phyloP scores from a whole-genome alignment of 192 early-diverging fungal genomes.

The Mortierella hygrophila region DNA sequence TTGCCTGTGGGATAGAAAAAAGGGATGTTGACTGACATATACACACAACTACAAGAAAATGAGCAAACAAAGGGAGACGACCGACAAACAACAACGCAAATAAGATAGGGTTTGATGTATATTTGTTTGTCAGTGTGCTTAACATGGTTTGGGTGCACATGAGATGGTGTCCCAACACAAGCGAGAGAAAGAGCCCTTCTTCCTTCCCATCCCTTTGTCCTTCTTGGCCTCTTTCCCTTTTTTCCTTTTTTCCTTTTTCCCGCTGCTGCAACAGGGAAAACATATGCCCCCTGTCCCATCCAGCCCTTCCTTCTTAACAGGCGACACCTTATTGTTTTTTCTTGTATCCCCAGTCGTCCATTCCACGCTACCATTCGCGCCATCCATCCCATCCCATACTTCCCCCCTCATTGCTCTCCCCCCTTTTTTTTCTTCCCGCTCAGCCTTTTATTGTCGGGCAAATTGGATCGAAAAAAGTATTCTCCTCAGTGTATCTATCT shows the following conservation, averaged over 20 bases:
- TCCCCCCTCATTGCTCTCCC: background rate
- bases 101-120: background rate
- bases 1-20: background rate
- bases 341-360: constrained; percentile 8
- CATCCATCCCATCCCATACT: background rate
- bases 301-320: background rate
- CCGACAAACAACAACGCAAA: background rate
- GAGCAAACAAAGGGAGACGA: background rate
- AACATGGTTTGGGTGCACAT: background rate
- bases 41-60: no score
- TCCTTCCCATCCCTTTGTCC: background rate
- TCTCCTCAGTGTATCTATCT: background rate
- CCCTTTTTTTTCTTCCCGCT: background rate
- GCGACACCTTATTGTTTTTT: background rate
- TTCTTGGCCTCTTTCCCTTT: background rate
- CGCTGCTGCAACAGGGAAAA: background rate
- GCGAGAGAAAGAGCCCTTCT: background rate
- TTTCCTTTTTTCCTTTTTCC: background rate
- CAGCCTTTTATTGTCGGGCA: constrained; percentile 1
- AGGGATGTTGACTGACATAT: no score
- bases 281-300: background rate
- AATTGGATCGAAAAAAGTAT: background rate
- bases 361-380: constrained; percentile 5
- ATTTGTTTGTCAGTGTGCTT: background rate
- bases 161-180: background rate